Evolutionary conservation across 78 protist species (phyloP).

Genomic region (Polysphondylium violaceum): DNA sequence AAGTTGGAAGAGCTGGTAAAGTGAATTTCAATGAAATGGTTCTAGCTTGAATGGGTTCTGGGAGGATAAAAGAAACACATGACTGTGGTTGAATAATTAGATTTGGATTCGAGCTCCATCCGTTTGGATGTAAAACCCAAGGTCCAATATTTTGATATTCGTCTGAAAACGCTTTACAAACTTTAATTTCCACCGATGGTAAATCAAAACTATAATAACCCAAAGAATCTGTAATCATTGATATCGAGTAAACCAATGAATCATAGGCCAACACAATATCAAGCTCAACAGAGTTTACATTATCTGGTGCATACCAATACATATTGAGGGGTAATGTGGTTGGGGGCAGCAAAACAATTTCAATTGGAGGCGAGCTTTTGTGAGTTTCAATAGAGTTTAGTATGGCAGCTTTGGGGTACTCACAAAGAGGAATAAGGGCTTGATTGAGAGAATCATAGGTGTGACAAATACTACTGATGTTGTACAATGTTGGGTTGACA

Average conservation of each 20-base stretch:
- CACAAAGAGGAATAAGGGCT: conserved; percentile 42
- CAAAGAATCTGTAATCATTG: conserved; percentile 38
- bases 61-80: conserved; percentile 53
- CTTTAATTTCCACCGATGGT: conserved; percentile 19
- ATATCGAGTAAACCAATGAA: conserved; percentile 49
- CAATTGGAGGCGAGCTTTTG: conserved; percentile 59
- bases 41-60: conserved; percentile 61
- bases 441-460: conserved; percentile 22
- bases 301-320: conserved; percentile 59
- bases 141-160: conserved; percentile 33
- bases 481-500: neutral
- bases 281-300: conserved; percentile 26
- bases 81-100: conserved; percentile 73
- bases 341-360: conserved; percentile 50
- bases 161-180: conserved; percentile 1
- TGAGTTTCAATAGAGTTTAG: neutral
- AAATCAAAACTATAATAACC: conserved; percentile 55
- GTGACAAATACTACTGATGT: neutral
- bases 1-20: conserved; percentile 51
- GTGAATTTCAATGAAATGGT: conserved; percentile 38
- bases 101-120: conserved; percentile 67
- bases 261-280: conserved; percentile 27
- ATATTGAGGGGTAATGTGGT: conserved; percentile 31
- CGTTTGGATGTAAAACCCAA: conserved; percentile 77
- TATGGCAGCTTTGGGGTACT: conserved; percentile 52